These are phyloP conservation scores for Psilocybe cyanescens DNA, from an alignment of 768 basidiomycete genomes.

Conservation along the genomic window DNA sequence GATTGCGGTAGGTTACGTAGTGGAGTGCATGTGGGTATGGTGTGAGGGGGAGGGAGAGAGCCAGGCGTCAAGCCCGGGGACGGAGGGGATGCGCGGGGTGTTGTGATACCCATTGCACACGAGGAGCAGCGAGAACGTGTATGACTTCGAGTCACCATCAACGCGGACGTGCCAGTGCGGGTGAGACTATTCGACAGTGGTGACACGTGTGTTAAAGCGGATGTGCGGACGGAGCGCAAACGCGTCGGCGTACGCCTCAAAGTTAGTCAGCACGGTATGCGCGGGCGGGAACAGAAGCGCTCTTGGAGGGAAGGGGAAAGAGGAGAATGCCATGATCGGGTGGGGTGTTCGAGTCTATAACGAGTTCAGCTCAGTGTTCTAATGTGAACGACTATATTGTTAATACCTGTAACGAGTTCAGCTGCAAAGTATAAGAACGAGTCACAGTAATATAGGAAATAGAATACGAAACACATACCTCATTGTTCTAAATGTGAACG, in stretches of 20 bases:
- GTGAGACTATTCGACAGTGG: slow-evolving; percentile 38
- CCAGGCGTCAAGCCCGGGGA: slow-evolving; percentile 67
- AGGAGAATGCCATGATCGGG: slow-evolving; percentile 71
- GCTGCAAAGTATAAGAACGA: too few relatives aligned
- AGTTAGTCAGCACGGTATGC: slow-evolving; percentile 62
- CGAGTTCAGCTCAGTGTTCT: too few relatives aligned
- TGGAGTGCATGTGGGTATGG: slow-evolving; percentile 50
- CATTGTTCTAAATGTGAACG: too few relatives aligned
- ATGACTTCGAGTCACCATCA: slow-evolving; percentile 22
- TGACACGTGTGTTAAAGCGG: slow-evolving; percentile 62
- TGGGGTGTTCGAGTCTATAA: slow-evolving; percentile 40
- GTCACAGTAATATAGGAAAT: too few relatives aligned
- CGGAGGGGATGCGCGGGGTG: slow-evolving; percentile 62
- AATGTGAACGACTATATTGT: too few relatives aligned
- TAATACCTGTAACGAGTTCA: too few relatives aligned
- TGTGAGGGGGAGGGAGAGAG: slow-evolving; percentile 32
- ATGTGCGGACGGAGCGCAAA: slow-evolving; percentile 69
- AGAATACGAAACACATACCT: too few relatives aligned
- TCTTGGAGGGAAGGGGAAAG: slow-evolving; percentile 48
- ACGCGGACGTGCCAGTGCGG: slow-evolving; percentile 52
- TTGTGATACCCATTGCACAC: slow-evolving; percentile 80
- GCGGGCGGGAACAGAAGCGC: slow-evolving; percentile 71
- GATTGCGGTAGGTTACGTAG: slow-evolving; percentile 69
- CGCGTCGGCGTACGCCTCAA: slow-evolving; percentile 64
- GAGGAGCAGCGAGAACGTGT: slow-evolving; percentile 65